Evolutionary conservation across 768 basidiomycete genomes (phyloP), one percentile per base, ranked within the genome.

Genomic region (Suillus subalutaceus): DNA sequence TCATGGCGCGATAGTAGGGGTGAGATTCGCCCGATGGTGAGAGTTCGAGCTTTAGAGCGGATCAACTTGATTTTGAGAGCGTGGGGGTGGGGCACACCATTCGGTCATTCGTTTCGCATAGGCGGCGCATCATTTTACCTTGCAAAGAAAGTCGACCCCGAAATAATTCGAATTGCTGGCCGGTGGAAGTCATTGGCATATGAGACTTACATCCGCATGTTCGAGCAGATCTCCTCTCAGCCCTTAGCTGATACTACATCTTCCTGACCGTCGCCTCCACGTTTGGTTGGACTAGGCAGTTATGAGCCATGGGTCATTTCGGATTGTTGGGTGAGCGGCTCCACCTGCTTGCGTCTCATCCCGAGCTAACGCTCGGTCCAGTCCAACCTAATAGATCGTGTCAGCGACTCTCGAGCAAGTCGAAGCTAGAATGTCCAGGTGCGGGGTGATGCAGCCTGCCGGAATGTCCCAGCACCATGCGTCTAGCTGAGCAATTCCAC

Each of bases 71-170:
- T 41, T 15, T 41, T 41, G 13, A 5, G 1, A 7, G 40, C 13
- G 4, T 13, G 12, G 40, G 40, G 40, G 4, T 40, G 40, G 40
- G 13, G 40, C 40, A 40, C 40, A 6, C 2, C 79, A 16, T 82
- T 80, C 58, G 78, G 81, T 0, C 81, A 83, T 68, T 82, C 78
- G 10, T 84, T 84, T 68, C 72, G 79, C 2, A 84, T 83, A 23
- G 81, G 82, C 0, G 81, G 81, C 1, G 79, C 82, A 0, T 48
- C 20, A 4, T 48, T 48, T 15, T 48, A 48, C 10, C n/a, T 48
- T 9, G 20, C 20, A n/a, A 10, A 48, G n/a, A 48, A 48, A 12
- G 6, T n/a, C n/a, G 10, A 23, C n/a, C n/a, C n/a, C n/a, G 9
- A 46, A n/a, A 46, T 46, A n/a, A 12, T 46, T 9, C 10, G 18